Base-by-base conservation (phyloP, 305 asterid genomes). In the Caryopteris hybrid region DNA sequence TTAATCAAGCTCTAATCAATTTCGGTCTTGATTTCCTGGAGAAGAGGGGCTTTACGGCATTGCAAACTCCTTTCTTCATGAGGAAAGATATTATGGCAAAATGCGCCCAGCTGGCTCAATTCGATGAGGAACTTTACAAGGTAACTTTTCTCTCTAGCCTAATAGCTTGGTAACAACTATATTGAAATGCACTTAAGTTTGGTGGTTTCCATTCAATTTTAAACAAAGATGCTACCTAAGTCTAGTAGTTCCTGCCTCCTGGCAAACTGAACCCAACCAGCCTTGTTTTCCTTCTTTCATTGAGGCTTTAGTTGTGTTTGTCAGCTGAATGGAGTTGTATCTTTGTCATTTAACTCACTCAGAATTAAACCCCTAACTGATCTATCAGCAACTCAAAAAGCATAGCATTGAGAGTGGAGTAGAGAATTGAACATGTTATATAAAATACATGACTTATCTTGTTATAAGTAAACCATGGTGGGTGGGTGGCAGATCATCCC, bases 101-200 rank as follows among this genome's bases (percentile, higher is more conserved):
- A 72, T 91, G 99, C 79, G 97, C 99, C 66, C 99, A 94, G 67
- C 73, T 94, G 77, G 88, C 96, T 29, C 99, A 94, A 63, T 94
- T 94, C 61, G 98, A 94, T 53, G 99, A 94, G 69, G 98, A 94
- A 64, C 99, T 94, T 72, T 94, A 94, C 81, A 94, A 94, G 96
- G 99, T 87, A 76, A 76, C 20, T 43, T 34, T 14, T 69, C 55
- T n/a, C 17, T 61, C 25, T 38, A 2, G 48, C 46, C 51, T 27
- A 20, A 57, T 41, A 48, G 62, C 46, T 17, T 27, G 34, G 46
- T 46, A 62, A 27, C 45, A 27, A 11, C 18, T 46, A 42, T 46
- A 60, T 48, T 18, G 18, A n/a, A 17, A n/a, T 20, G 31, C 16
- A 22, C 4, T 8, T 27, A 8, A 5, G 20, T 48, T 48, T 25